A percentile compares a stretch with the other conserved stretches of the same genome.
phyloP scores from a whole-genome alignment of 169 alveolate genomes.

The Amoebophrya sp. region DNA sequence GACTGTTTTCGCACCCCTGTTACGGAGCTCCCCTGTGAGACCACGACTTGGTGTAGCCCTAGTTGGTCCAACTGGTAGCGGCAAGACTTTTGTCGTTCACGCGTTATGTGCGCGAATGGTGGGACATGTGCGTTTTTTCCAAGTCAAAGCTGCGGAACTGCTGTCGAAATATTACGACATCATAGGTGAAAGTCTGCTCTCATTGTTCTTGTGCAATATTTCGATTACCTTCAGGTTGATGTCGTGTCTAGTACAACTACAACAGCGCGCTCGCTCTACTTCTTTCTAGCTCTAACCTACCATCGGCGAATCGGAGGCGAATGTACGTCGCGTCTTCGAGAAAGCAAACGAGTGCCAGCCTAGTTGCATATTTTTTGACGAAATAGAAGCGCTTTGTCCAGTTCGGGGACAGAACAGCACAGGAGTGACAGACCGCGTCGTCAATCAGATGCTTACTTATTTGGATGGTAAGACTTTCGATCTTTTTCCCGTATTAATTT shows the following conservation, averaged over 20 bases:
- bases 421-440: constrained; percentile 69
- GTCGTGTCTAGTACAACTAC: no score
- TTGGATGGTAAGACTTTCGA: no score
- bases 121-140: neutral
- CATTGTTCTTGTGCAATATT: no score
- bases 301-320: constrained; percentile 65
- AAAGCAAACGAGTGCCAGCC: constrained; percentile 61
- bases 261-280: no score
- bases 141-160: constrained; percentile 61
- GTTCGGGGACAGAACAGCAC: constrained; percentile 63
- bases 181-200: no score
- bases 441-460: constrained; percentile 65
- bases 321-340: constrained; percentile 63
- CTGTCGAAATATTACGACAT: constrained; percentile 64
- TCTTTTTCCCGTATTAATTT: no score
- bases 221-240: no score
- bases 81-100: neutral
- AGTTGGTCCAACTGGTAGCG: neutral
- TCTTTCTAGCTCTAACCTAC: no score
- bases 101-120: neutral
- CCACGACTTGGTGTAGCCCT: neutral
- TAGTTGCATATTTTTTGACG: constrained; percentile 66
- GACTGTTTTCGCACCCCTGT: neutral
- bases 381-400: constrained; percentile 68
- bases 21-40: neutral